Conservation (phyloP, 352 stramenopile species). For the Ophiocytium majus region DNA sequence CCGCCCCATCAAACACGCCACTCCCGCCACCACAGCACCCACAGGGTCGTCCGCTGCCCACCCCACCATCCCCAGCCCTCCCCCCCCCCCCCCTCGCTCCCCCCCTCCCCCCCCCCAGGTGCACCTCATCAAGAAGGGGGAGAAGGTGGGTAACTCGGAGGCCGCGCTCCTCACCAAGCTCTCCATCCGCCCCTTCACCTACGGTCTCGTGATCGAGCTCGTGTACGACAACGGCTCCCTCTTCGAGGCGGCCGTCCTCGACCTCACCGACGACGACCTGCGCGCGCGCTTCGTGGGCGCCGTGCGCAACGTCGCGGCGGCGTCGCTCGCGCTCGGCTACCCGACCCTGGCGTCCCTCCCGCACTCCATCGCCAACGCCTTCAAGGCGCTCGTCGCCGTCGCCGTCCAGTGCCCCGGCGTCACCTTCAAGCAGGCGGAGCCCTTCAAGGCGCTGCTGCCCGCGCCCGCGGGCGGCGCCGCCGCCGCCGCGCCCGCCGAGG, state of each 20-base stretch:
- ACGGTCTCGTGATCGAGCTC: slow-evolving; percentile 90
- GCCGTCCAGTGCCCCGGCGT: slow-evolving; percentile 90
- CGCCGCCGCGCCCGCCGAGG: slow-evolving; percentile 62
- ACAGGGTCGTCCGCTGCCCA: too few relatives aligned
- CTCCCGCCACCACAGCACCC: too few relatives aligned
- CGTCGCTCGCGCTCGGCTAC: slow-evolving; percentile 91
- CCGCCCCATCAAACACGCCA: too few relatives aligned
- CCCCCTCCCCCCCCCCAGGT: background rate
- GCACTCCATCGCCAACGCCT: slow-evolving; percentile 98
- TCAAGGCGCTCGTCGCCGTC: slow-evolving; percentile 93
- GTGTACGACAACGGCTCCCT: slow-evolving; percentile 99
- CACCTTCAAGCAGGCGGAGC: slow-evolving; percentile 94
- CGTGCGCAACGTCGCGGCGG: slow-evolving; percentile 84
- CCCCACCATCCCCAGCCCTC: too few relatives aligned
- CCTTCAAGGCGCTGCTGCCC: slow-evolving; percentile 92
- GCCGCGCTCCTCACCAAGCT: slow-evolving; percentile 97
- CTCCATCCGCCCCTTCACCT: slow-evolving; percentile 98
- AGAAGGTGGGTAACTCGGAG: slow-evolving; percentile 95
- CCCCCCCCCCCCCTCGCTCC: background rate
- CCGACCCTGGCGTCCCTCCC: slow-evolving; percentile 95
- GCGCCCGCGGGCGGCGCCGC: slow-evolving; percentile 86
- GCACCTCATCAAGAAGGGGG: slow-evolving; percentile 73
- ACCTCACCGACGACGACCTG: slow-evolving; percentile 96
- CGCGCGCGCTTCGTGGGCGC: slow-evolving; percentile 89
- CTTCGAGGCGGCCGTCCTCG: slow-evolving; percentile 96